Percentiles rank a stretch among this genome's conserved stretches.
Evolutionary conservation across 2,329 filamentous ascomycete species (phyloP).

Genomic region (Aaosphaeria arxii): DNA sequence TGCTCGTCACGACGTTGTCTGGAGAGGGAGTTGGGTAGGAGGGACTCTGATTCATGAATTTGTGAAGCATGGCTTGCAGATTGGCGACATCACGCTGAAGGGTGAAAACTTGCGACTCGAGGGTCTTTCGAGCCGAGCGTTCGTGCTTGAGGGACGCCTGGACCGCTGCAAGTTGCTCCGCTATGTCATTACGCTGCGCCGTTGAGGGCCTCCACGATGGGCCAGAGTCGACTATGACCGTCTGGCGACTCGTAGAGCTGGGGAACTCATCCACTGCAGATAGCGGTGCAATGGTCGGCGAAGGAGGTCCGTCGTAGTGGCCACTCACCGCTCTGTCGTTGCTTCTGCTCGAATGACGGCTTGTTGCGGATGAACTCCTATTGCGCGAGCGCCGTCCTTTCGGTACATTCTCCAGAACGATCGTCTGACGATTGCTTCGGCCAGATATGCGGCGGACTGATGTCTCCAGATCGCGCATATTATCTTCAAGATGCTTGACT

Average conservation of each 20-base stretch:
- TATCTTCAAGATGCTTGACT: constrained; percentile 28
- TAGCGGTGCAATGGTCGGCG: constrained; percentile 12
- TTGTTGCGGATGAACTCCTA: constrained; percentile 23
- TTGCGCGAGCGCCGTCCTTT: constrained; percentile 29
- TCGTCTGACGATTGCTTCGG: constrained; percentile 35
- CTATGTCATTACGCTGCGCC: background rate
- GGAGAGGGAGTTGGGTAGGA: constrained; percentile 34
- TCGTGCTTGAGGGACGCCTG: constrained; percentile 24
- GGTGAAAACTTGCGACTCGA: constrained; percentile 28
- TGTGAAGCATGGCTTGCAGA: constrained; percentile 28
- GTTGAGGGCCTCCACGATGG: constrained; percentile 1
- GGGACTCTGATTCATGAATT: constrained; percentile 18
- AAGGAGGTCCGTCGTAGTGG: constrained; percentile 5
- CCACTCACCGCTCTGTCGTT: constrained; percentile 5
- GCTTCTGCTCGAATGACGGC: constrained; percentile 12
- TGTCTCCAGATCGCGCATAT: constrained; percentile 25
- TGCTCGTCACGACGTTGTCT: constrained; percentile 19
- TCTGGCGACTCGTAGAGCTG: constrained; percentile 1
- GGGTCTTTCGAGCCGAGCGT: constrained; percentile 28
- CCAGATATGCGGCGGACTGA: constrained; percentile 31
- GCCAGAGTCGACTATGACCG: background rate
- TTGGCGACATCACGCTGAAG: constrained; percentile 30
- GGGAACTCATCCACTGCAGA: constrained; percentile 10
- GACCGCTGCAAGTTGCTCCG: constrained; percentile 12
- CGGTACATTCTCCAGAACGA: constrained; percentile 37